Base-by-base conservation (phyloP, 768 basidiomycete genomes). In the Boletus fagicola region DNA sequence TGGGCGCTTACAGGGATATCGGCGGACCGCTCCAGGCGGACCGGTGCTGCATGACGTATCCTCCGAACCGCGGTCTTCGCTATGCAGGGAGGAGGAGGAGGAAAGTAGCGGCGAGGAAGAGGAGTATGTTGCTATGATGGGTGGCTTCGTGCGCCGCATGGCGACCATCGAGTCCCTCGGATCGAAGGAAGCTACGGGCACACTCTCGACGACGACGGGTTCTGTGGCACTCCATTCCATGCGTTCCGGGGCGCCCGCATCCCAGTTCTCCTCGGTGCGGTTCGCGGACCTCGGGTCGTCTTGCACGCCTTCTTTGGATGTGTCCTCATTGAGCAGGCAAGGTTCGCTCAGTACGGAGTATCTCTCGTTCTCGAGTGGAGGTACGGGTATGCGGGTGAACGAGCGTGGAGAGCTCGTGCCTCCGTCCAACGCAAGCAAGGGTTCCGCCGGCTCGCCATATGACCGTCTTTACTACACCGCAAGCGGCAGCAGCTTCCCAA, bases 111-210 rank as follows among this genome's bases (percentile, higher is more conserved):
- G 57, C 44, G 72, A 69, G 48, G 69, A 68, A 61, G 69, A 71
- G 26, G 70, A 68, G 30, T 69, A 80, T 52, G 75, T 90, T 31
- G 78, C 78, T 7, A 77, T 91, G 49, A 74, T 92, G 54, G 86
- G 88, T 52, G 77, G 80, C 24, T 81, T 77, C 63, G 78, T 91
- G 44, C 77, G 80, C 51, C 86, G 90, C 39, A 90, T 92, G 89
- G 85, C 88, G 20, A 91, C 90, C 30, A 91, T 91, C 59, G 88
- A 90, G 68, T 85, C 83, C 43, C 77, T 90, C 69, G 88, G 87
- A 40, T 87, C 85, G 18, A 78, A 81, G 50, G 89, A 92, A 64
- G 69, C 59, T 36, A 58, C 58, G 13, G 45, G 62, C 39, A 63
- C 62, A 40, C 75, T 49, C 70, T 71, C 63, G 46, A 51, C 61